Base-by-base conservation (phyloP, 352 stramenopile genomes). In the Phytophthora megakarya region DNA sequence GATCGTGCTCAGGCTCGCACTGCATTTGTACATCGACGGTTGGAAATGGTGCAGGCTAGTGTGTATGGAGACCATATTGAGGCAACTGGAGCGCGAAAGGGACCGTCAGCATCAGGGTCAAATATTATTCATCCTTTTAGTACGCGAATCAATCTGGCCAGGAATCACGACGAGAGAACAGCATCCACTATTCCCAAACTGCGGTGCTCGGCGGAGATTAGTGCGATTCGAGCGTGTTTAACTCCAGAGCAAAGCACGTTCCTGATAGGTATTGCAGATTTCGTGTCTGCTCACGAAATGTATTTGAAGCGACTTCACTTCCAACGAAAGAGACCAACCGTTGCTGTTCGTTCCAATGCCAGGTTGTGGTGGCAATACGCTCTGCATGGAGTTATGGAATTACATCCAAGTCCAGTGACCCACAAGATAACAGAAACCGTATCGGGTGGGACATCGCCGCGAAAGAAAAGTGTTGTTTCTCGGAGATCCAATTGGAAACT, bases 291-390 rank as follows among this genome's bases (percentile, higher is more conserved):
- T 0, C 85, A 95, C 48, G 86, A 95, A 35, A 75, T 84, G 61
- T 93, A 92, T 63, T 72, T 96, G 23, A 94, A 94, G 61, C 78
- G 82, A 5, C 81, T 93, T 47, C 85, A 93, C 48, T 92, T 82
- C 35, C 76, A 84, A 19, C 78, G 80, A 45, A 82, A 89, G 32
- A 75, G 87, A 9, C 85, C 85, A 16, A 77, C 51, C 12, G 72
- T 81, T 28, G 55, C 81, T 12, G 61, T 92, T 22, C 72, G 67
- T 13, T 70, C 70, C 3, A 76, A 92, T 33, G 65, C 78, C 3
- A 78, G 59, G 25, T 49, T 68, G 45, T 96, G 87, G 87, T 96
- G 87, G 87, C 65, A 86, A 52, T 94, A 96, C 30, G 87, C 85
- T 1, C 56, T 94, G 11, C 78, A 80, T 32, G 83, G 84, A 21